Evolutionary conservation across 768 basidiomycete species (phyloP).

Genomic region (Hydnum rufescens): DNA sequence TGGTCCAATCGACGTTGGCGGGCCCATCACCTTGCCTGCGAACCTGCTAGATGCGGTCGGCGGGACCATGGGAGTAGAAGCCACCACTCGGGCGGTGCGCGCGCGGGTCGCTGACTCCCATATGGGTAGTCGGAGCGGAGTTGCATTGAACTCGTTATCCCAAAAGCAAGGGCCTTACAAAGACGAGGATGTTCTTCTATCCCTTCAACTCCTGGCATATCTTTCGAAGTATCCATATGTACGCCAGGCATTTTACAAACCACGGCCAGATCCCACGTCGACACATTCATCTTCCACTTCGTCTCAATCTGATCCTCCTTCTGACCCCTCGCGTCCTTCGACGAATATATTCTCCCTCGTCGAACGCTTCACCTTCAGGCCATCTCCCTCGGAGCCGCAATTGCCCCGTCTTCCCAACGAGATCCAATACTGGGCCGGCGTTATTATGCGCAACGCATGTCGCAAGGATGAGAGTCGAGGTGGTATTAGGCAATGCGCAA

Average conservation of each 20-base stretch:
- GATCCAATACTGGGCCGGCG: constrained; percentile 97
- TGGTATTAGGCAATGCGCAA: constrained; percentile 93
- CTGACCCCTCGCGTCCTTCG: constrained; percentile 17
- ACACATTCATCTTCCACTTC: no score
- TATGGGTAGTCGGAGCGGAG: constrained; percentile 8
- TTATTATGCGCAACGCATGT: constrained; percentile 99
- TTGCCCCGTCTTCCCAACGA: constrained; percentile 63
- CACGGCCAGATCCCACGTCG: constrained; percentile 14
- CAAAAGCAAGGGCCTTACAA: constrained; percentile 51
- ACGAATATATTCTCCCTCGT: constrained; percentile 94
- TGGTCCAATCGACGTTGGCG: background rate
- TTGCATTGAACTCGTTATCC: constrained; percentile 11
- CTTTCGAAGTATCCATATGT: constrained; percentile 97
- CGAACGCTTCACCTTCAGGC: constrained; percentile 89
- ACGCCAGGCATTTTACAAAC: constrained; percentile 81
- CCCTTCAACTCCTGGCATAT: constrained; percentile 85
- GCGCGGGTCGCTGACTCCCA: background rate
- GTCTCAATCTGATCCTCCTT: constrained; percentile 12
- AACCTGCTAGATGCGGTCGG: background rate
- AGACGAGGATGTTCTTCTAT: constrained; percentile 83
- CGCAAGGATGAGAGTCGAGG: constrained; percentile 86
- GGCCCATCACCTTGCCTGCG: background rate
- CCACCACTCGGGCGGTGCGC: background rate
- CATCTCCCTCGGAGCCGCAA: constrained; percentile 61
- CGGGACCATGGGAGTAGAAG: background rate